phyloP scores from a whole-genome alignment of 2,329 filamentous ascomycete species.

The Fusarium miscanthi region DNA sequence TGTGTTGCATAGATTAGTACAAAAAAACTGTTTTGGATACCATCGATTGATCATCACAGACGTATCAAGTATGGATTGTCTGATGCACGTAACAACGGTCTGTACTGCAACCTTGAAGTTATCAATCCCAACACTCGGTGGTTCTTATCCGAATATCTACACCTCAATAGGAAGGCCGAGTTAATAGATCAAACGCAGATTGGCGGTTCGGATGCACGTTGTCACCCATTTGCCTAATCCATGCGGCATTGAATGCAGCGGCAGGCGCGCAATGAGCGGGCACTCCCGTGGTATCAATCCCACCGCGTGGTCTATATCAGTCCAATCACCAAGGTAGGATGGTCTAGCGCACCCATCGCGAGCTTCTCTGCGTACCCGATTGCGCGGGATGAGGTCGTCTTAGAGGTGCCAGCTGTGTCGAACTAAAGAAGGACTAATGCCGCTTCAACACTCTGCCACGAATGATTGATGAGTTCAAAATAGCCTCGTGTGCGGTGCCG shows the following conservation, averaged over 20 bases:
- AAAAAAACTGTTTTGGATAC: not conserved
- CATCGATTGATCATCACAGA: not conserved
- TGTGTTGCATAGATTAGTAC: slow-evolving; percentile 7
- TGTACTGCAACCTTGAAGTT: slow-evolving; percentile 16
- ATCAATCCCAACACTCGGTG: slow-evolving; percentile 13
- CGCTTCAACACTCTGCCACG: slow-evolving; percentile 25
- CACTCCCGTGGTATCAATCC: slow-evolving; percentile 42
- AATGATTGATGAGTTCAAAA: slow-evolving; percentile 19
- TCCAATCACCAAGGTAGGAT: slow-evolving; percentile 32
- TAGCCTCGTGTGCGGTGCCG: slow-evolving; percentile 22
- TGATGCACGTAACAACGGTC: not conserved
- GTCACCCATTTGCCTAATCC: slow-evolving; percentile 33
- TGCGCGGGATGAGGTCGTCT: slow-evolving; percentile 8
- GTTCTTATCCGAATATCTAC: slow-evolving; percentile 27
- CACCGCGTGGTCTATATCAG: slow-evolving; percentile 32
- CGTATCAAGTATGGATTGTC: slow-evolving; percentile 12
- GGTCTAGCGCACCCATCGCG: slow-evolving; percentile 28
- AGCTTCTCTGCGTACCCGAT: slow-evolving; percentile 18
- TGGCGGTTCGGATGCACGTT: slow-evolving; percentile 19
- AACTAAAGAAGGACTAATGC: slow-evolving; percentile 27
- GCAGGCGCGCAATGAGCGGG: slow-evolving; percentile 44
- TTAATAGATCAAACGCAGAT: slow-evolving; percentile 26
- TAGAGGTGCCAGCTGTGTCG: slow-evolving; percentile 16
- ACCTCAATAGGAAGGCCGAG: slow-evolving; percentile 34
- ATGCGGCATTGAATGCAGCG: slow-evolving; percentile 36